Base-by-base conservation (phyloP, 1,284 basidiomycete species). In the Heimioporus punctisporus region DNA sequence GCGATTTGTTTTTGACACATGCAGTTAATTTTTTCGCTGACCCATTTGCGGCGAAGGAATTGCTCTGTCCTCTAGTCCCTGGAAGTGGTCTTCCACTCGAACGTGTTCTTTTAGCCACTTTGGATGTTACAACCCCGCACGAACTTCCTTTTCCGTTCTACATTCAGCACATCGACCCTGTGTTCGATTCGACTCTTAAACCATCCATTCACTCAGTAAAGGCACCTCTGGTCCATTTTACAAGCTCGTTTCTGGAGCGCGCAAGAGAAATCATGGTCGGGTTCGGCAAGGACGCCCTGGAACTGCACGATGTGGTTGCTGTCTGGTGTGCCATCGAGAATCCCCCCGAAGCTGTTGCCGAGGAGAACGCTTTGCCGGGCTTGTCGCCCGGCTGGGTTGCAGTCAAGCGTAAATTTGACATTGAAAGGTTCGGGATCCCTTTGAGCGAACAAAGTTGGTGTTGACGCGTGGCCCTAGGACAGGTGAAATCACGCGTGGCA, bases 11-110 rank as follows among this genome's bases (percentile, higher is more conserved):
- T 48, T 58, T 62, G 30, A 55, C 25, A 10, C 53, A 9, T 52
- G 9, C 65, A 94, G 85, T 98, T 82, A 98, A 98, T 75, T 95
- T 92, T 67, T 97, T 90, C 61, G 95, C 95, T 5, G 96, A 98
- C 66, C 94, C 96, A 3, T 93, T 81, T 64, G 93, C 95, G 2
- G 92, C 91, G 11, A 81, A 83, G 50, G 80, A 88, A 48, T 70
- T 91, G 1, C 73, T 90, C 26, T 68, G 79, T 39, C 76, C 82
- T 6, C 39, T 61, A 2, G 56, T 65, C 12, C 66, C 73, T 7
- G 64, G 68, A 41, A 60, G 64, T 25, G 77, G 79, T 43, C 64
- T 90, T 27, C 88, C 85, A 14, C 74, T 84, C 30, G 81, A 85
- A 47, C 80, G 86, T 5, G 83, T 95, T 63, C 64, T 91, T 52